These are phyloP conservation scores for Panicum virgatum DNA, from an alignment of 202 grass and related monocot species.

Conservation along the genomic window DNA sequence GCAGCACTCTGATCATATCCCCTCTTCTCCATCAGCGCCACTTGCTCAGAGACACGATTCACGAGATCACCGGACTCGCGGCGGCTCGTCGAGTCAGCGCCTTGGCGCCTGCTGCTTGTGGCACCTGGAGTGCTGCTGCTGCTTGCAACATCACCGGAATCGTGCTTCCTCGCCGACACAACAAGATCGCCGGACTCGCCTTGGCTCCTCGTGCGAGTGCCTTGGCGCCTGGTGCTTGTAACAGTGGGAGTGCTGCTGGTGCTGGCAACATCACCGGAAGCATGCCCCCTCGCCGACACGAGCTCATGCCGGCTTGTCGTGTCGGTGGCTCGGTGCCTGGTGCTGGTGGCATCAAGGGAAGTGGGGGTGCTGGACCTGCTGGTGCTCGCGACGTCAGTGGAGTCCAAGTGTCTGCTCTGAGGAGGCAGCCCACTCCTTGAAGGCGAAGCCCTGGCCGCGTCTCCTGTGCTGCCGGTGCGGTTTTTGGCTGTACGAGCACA, in stretches of 20 bases:
- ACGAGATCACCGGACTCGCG: neutral
- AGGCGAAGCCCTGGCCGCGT: conserved; percentile 3
- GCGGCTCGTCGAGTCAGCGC: neutral
- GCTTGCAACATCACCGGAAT: neutral
- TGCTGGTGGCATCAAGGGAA: conserved; percentile 15
- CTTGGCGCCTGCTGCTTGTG: neutral
- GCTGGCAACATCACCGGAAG: neutral
- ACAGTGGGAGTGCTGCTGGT: conserved; percentile 20
- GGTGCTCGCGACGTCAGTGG: conserved; percentile 10
- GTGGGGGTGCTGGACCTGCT: conserved; percentile 26
- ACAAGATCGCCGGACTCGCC: neutral
- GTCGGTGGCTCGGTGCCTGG: neutral
- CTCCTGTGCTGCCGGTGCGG: conserved; percentile 23
- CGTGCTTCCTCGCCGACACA: neutral
- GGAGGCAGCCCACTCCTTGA: neutral
- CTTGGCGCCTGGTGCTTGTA: neutral
- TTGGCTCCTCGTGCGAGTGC: neutral
- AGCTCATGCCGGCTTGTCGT: neutral
- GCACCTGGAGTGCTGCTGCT: conserved; percentile 24
- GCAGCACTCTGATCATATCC: neutral
- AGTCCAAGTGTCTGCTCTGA: neutral
- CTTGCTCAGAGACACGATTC: neutral
- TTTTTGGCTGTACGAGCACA: conserved; percentile 54
- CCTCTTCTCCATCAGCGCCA: neutral
- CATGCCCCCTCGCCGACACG: neutral